Base-by-base conservation (phyloP, 129 eudicot genomes). In the Gnaphalium uliginosum region DNA sequence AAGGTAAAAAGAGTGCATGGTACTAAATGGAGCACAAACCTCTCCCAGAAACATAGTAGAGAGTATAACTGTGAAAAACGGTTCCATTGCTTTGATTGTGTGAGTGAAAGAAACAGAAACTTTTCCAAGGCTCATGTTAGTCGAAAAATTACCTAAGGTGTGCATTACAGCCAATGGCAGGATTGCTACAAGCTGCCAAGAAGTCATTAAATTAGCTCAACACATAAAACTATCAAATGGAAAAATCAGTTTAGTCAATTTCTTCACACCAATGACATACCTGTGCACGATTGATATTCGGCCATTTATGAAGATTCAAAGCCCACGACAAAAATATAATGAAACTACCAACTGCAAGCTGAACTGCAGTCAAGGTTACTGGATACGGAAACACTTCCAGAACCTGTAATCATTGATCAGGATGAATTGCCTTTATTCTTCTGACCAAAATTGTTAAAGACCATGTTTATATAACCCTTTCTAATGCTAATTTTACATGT, bases 31-130 rank as follows among this genome's bases (percentile, higher is more conserved):
- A 71, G 73, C 22, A 58, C 86, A 43, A 54, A 88, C 95, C 97
- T 91, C 97, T 53, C 95, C 95, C 14, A 91, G 82, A 77, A 91
- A 91, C 82, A 79, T 82, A 43, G 90, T 92, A 63, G 97, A 91
- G 23, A 91, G 89, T 67, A 86, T 39, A 71, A 91, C 97, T 0
- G 97, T 84, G 79, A 91, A 91, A 78, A 91, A 91, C 1, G 97
- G 97, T 81, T 91, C 95, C 97, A 91, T 86, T 30, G 97, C 96
- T 74, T 90, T 90, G 81, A 90, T 86, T 19, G 96, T 90, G 85
- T 90, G 93, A 18, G 93, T 90, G 74, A 91, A 91, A 30, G 97
- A 91, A 48, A 91, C 97, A 17, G 97, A 81, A 73, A 91, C 97
- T 85, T 91, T 86, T 37, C 97, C 97, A 17, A 91, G 87, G 79